These are phyloP conservation scores for Aspergillus chevalieri DNA, from an alignment of 2,329 filamentous ascomycete genomes.

Conservation along the genomic window DNA sequence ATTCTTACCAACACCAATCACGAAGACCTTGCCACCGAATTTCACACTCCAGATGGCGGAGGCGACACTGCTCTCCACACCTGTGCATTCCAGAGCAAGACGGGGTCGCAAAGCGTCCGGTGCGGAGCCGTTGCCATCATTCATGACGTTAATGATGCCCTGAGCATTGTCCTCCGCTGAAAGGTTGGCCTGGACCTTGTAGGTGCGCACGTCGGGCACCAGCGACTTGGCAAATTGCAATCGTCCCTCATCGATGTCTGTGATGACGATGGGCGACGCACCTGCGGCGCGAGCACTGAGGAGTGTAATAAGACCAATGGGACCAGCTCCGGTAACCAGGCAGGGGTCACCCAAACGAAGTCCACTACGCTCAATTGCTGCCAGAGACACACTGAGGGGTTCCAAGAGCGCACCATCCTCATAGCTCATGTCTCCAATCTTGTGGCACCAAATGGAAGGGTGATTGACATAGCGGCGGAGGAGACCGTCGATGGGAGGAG, in stretches of 20 bases:
- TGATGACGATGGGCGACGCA: slow-evolving; percentile 85
- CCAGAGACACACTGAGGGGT: slow-evolving; percentile 81
- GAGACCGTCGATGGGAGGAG: slow-evolving; percentile 80
- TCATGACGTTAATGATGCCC: slow-evolving; percentile 63
- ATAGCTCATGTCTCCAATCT: slow-evolving; percentile 85
- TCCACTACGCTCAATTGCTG: slow-evolving; percentile 76
- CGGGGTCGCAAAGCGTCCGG: slow-evolving; percentile 65
- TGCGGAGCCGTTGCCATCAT: slow-evolving; percentile 34
- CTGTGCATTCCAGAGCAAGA: slow-evolving; percentile 85
- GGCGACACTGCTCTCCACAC: slow-evolving; percentile 81
- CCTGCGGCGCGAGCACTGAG: slow-evolving; percentile 80
- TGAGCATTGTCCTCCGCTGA: slow-evolving; percentile 64
- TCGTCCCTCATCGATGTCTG: slow-evolving; percentile 84
- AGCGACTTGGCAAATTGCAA: slow-evolving; percentile 79
- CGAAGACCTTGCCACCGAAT: slow-evolving; percentile 95
- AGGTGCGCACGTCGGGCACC: slow-evolving; percentile 70
- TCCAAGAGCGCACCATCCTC: slow-evolving; percentile 89
- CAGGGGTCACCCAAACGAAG: slow-evolving; percentile 80
- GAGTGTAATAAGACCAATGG: slow-evolving; percentile 84
- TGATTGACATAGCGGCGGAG: slow-evolving; percentile 92
- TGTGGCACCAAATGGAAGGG: slow-evolving; percentile 91
- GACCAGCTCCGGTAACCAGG: slow-evolving; percentile 84
- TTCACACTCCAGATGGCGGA: slow-evolving; percentile 83
- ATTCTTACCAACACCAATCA: slow-evolving; percentile 91
- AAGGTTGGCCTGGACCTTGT: slow-evolving; percentile 44